Conservation (phyloP, 2,329 filamentous ascomycete species). For the Aspergillus puulaauensis region DNA sequence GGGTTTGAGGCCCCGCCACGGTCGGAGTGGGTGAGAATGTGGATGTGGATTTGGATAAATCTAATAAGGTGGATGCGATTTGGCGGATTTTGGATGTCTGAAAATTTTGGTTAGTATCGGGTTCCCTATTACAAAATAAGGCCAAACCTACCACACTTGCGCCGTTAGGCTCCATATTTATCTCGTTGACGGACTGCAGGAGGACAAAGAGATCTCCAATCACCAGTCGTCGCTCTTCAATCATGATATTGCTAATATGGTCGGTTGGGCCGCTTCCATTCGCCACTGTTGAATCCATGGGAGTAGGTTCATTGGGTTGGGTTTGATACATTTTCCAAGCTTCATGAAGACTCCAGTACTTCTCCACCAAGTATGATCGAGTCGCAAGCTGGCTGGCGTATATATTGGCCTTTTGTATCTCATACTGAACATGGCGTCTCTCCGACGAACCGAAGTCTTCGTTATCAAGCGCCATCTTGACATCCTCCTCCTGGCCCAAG, state of each 20-base stretch:
- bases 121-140: neutral
- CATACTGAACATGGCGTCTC: slow-evolving; percentile 62
- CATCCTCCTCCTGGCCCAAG: slow-evolving; percentile 22
- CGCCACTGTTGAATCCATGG: slow-evolving; percentile 12
- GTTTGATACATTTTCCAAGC: slow-evolving; percentile 48
- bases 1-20: slow-evolving; percentile 26
- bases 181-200: slow-evolving; percentile 74
- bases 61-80: slow-evolving; percentile 76
- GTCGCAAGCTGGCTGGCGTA: slow-evolving; percentile 79
- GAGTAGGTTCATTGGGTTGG: slow-evolving; percentile 14
- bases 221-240: slow-evolving; percentile 74
- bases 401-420: slow-evolving; percentile 91
- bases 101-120: slow-evolving; percentile 11
- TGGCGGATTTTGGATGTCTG: slow-evolving; percentile 80
- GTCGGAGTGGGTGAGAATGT: slow-evolving; percentile 17
- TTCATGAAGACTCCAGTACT: slow-evolving; percentile 76
- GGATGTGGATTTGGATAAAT: slow-evolving; percentile 48
- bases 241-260: slow-evolving; percentile 63
- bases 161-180: slow-evolving; percentile 76
- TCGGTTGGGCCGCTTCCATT: slow-evolving; percentile 35
- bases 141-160: slow-evolving; percentile 59
- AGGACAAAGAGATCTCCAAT: slow-evolving; percentile 75
- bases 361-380: slow-evolving; percentile 80
- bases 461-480: slow-evolving; percentile 54
- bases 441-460: slow-evolving; percentile 25